Evolutionary conservation across 169 alveolate species (phyloP), one percentile per base, ranked within the genome.

Genomic region (Cryptosporidium xiaoi): DNA sequence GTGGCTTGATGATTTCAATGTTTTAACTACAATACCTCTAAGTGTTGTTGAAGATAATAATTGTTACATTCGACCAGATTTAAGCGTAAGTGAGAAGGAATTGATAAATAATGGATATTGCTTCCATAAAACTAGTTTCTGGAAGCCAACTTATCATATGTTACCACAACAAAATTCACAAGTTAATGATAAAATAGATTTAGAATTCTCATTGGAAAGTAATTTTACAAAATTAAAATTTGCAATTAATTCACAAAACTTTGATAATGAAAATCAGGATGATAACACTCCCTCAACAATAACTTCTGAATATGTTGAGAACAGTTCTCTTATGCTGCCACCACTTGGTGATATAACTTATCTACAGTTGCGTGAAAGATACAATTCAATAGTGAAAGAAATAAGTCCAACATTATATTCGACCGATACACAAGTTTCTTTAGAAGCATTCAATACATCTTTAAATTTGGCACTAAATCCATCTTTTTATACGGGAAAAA

Each of bases 61-160:
- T 27, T 24, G 27, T 24, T 24, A 24, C 27, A 24, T 24, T 24
- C 27, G 27, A 24, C 27, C 27, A 24, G 27, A 24, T 24, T 24
- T 24, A 24, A 24, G 27, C 27, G 27, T 24, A 24, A 24, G 27
- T 24, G 31, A 13, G 7, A 33, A 68, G 48, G 24, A 68, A 34
- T 33, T 31, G 34, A 58, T 77, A 15, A 34, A 44, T 46, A 8
- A 40, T 40, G 48, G 10, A 6, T 40, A 8, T 8, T 40, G 4
- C 10, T 58, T 29, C 44, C 69, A 77, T n/a, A 77, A 60, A 27
- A 77, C 87, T 10, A 62, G 20, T 12, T 60, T 77, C 20, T 77
- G 87, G 87, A 77, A 62, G 34, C 87, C 87, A 18, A 64, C 64
- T 7, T 77, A 44, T 36, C 87, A 77, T 60, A 77, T 77, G 87